phyloP scores from a whole-genome alignment of 2,329 filamentous ascomycete genomes.

The Hymenoscyphus occultus region DNA sequence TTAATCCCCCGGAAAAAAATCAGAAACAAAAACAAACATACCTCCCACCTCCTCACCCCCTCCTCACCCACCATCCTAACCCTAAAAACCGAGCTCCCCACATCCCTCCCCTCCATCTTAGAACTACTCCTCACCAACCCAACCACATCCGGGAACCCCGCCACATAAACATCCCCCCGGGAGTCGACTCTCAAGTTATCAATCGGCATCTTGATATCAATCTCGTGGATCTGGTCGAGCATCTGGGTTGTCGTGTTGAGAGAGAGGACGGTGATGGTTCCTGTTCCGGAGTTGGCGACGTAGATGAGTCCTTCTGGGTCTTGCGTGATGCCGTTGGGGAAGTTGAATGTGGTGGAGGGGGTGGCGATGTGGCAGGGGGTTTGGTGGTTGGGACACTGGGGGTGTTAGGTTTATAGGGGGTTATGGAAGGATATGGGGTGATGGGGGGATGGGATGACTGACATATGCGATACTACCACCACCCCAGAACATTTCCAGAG shows the following conservation, averaged over 20 bases:
- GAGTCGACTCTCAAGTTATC: constrained; percentile 37
- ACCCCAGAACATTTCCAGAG: constrained; percentile 14
- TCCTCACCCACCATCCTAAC: constrained; percentile 16
- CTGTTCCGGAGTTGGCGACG: constrained; percentile 31
- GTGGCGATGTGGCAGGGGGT: constrained; percentile 24
- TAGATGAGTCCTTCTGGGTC: constrained; percentile 32
- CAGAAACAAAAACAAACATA: neutral
- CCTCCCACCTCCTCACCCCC: constrained; percentile 20
- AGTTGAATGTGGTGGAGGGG: constrained; percentile 24
- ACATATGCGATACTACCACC: constrained; percentile 28
- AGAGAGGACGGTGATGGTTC: constrained; percentile 29
- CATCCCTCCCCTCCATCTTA: constrained; percentile 17
- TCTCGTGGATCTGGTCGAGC: constrained; percentile 22
- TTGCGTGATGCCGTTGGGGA: constrained; percentile 35
- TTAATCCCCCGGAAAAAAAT: neutral
- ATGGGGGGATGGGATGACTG: neutral
- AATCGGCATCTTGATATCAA: constrained; percentile 33
- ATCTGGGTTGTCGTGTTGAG: constrained; percentile 6
- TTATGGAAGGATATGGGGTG: neutral
- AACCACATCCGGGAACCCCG: constrained; percentile 33
- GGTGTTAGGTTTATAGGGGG: neutral
- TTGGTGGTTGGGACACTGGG: constrained; percentile 16
- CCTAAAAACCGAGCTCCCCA: constrained; percentile 26
- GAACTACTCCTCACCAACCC: constrained; percentile 24
- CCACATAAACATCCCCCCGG: constrained; percentile 35